phyloP scores from a whole-genome alignment of 2,329 filamentous ascomycete genomes.

The Penicillium fuscoglaucum region DNA sequence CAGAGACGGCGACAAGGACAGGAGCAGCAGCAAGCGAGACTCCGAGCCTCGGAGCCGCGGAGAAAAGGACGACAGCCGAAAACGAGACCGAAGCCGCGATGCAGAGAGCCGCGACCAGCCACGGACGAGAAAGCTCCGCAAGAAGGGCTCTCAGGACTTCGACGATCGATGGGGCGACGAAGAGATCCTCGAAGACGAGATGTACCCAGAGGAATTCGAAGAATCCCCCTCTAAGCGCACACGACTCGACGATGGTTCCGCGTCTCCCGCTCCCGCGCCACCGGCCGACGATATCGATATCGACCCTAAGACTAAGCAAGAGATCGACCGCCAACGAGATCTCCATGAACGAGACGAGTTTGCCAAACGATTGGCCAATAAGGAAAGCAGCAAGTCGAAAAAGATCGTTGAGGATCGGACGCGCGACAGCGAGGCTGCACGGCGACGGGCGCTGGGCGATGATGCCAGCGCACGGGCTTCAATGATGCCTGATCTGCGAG shows the following conservation, averaged over 20 bases:
- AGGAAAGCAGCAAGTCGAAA: conserved; percentile 69
- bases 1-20: conserved; percentile 27
- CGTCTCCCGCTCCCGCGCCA: conserved; percentile 30
- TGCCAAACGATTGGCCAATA: conserved; percentile 70
- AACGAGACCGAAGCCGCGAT: conserved; percentile 41
- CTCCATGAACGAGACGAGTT: conserved; percentile 76
- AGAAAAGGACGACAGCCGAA: conserved; percentile 41
- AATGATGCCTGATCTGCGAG: conserved; percentile 76
- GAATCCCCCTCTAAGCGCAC: conserved; percentile 71
- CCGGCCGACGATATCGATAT: conserved; percentile 53
- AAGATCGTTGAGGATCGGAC: conserved; percentile 64
- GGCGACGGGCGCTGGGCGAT: conserved; percentile 64
- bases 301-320: conserved; percentile 56
- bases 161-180: conserved; percentile 84
- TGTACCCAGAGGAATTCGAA: conserved; percentile 57
- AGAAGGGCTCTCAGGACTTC: conserved; percentile 57
- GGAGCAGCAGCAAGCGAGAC: conserved; percentile 22
- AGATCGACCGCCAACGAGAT: conserved; percentile 64
- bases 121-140: conserved; percentile 54
- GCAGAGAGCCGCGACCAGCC: conserved; percentile 43
- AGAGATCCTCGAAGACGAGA: conserved; percentile 48
- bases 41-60: conserved; percentile 22
- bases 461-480: conserved; percentile 67
- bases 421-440: conserved; percentile 58
- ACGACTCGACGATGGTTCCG: conserved; percentile 60